phyloP scores from a whole-genome alignment of 371 early-diverging fungal species.

The Caulochytrium protostelioides region DNA sequence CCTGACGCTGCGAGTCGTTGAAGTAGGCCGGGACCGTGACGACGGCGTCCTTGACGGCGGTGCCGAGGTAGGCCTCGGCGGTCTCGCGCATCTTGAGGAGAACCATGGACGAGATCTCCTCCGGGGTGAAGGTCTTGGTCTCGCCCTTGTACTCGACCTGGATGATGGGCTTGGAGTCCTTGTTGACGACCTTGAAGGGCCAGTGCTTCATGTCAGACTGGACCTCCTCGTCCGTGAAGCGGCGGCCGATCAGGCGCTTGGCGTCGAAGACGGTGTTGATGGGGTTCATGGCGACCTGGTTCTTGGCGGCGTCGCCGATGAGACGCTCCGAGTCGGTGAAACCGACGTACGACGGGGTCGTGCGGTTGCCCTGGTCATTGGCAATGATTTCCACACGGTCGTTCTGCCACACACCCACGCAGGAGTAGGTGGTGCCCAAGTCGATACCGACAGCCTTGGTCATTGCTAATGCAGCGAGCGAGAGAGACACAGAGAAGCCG shows the following conservation, averaged over 20 bases:
- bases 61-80: constrained; percentile 87
- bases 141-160: constrained; percentile 70
- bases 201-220: constrained; percentile 86
- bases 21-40: constrained; percentile 97
- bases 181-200: constrained; percentile 67
- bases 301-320: constrained; percentile 86
- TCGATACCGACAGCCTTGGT: constrained; percentile 36
- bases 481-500: no score
- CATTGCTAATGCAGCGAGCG: no score
- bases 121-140: constrained; percentile 80
- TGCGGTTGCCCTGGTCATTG: constrained; percentile 93
- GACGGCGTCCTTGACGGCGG: constrained; percentile 74
- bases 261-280: constrained; percentile 81
- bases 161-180: constrained; percentile 61
- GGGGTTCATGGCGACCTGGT: constrained; percentile 75
- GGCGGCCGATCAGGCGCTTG: constrained; percentile 93
- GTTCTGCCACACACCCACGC: constrained; percentile 92
- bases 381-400: constrained; percentile 90
- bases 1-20: constrained; percentile 95
- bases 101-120: constrained; percentile 91
- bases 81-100: constrained; percentile 91
- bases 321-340: constrained; percentile 82
- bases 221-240: constrained; percentile 67
- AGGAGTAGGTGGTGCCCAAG: constrained; percentile 99
- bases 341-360: constrained; percentile 85